A percentile compares a stretch with the other conserved stretches of the same genome.
phyloP scores from a whole-genome alignment of 2,329 filamentous ascomycete genomes.

The Apiospora saccharicola region DNA sequence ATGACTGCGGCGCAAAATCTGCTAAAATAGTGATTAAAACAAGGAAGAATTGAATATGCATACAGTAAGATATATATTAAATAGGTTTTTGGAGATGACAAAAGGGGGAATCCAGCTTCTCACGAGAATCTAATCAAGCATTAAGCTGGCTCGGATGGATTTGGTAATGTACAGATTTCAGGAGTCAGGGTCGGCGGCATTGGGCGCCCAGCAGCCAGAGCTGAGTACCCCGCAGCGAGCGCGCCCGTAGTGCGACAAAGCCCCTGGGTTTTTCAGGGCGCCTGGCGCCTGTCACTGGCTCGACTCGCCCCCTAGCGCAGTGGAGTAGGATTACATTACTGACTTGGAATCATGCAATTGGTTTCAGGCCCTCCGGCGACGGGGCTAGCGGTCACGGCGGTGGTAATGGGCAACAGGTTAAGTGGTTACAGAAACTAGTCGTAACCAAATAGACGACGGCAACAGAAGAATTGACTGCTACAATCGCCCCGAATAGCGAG shows the following conservation, averaged over 20 bases:
- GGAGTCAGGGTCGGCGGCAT: neutral
- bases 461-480: neutral
- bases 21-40: neutral
- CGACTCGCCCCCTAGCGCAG: neutral
- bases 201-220: neutral
- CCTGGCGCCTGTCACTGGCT: neutral
- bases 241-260: neutral
- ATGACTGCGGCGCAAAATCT: neutral
- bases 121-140: neutral
- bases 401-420: neutral
- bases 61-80: neutral
- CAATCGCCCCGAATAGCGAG: neutral
- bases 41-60: neutral
- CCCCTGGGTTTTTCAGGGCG: neutral
- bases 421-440: no score
- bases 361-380: neutral
- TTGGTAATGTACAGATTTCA: constrained; percentile 6
- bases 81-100: neutral
- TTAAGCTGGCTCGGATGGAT: neutral
- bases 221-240: neutral
- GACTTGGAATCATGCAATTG: constrained; percentile 1
- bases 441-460: neutral
- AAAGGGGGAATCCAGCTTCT: neutral
- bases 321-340: neutral
- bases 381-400: no score